These are phyloP conservation scores for Houttuynia cordata DNA, from an alignment of 164 flowering plant species.

Conservation along the genomic window DNA sequence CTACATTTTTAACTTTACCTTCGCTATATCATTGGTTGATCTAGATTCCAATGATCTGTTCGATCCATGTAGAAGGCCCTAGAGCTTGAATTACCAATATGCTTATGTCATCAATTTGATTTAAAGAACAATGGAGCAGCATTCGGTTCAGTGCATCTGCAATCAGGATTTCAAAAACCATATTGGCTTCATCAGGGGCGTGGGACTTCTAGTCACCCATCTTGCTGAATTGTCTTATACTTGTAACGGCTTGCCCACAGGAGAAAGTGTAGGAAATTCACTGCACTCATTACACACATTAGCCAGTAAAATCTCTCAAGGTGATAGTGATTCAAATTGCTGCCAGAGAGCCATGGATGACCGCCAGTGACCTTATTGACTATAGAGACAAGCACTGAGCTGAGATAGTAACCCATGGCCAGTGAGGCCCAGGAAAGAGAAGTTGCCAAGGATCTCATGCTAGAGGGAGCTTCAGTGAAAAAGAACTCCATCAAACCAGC, in stretches of 20 bases:
- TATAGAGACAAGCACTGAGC: constrained; percentile 60
- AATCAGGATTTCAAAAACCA: background rate
- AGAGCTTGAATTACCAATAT: too few species aligned
- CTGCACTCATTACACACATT: constrained; percentile 49
- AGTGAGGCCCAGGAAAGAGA: constrained; percentile 78
- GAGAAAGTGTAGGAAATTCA: constrained; percentile 65
- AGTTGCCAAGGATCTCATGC: constrained; percentile 81
- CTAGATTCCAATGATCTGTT: too few species aligned
- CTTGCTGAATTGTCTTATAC: constrained; percentile 24
- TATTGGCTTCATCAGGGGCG: background rate
- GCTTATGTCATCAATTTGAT: too few species aligned
- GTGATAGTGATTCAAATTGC: constrained; percentile 58
- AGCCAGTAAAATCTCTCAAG: constrained; percentile 78
- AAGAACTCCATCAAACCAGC: constrained; percentile 85
- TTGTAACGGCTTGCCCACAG: constrained; percentile 60
- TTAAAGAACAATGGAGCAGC: too few species aligned
- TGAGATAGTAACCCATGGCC: constrained; percentile 79
- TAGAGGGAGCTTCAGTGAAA: constrained; percentile 78
- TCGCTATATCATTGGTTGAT: too few species aligned
- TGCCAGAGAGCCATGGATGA: constrained; percentile 60
- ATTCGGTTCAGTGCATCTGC: too few species aligned
- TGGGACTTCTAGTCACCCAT: background rate
- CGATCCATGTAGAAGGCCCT: too few species aligned
- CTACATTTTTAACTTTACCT: too few species aligned
- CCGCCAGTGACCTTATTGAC: constrained; percentile 39